Conservation (phyloP, 1,284 basidiomycete species). For the Sporisorium iseilematis-ciliati region DNA sequence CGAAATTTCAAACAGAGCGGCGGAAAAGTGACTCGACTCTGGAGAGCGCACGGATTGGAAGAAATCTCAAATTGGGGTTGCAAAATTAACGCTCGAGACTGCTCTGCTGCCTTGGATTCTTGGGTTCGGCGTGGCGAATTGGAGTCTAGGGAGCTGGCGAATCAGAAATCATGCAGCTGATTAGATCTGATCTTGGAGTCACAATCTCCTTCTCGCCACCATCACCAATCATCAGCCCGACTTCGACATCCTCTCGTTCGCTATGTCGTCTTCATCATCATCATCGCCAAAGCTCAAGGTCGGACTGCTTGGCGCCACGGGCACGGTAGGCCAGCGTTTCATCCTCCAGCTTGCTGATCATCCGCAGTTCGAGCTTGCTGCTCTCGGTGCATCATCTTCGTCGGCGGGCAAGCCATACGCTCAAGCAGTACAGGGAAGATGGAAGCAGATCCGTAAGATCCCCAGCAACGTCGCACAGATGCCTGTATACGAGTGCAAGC, state of each 20-base stretch:
- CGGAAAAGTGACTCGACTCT: conserved; percentile 10
- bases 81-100: not conserved
- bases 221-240: not conserved
- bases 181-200: not conserved
- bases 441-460: conserved; percentile 89
- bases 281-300: conserved; percentile 77
- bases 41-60: conserved; percentile 14
- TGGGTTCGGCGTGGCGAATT: not conserved
- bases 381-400: conserved; percentile 87
- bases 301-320: conserved; percentile 94
- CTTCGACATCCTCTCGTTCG: not conserved
- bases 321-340: conserved; percentile 75
- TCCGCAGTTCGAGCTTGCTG: conserved; percentile 89
- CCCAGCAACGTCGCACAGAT: conserved; percentile 79
- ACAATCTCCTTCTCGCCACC: not conserved
- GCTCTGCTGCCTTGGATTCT: not conserved
- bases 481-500: conserved; percentile 82
- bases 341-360: conserved; percentile 88
- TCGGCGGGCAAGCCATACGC: conserved; percentile 88
- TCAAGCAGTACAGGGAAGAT: conserved; percentile 77
- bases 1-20: not conserved
- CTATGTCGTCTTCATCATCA: conserved; percentile 25
- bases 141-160: not conserved
- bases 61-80: not conserved
- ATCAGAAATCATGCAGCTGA: conserved; percentile 2